Conservation (phyloP, 169 alveolate species). For the Plasmodium chabaudi region DNA sequence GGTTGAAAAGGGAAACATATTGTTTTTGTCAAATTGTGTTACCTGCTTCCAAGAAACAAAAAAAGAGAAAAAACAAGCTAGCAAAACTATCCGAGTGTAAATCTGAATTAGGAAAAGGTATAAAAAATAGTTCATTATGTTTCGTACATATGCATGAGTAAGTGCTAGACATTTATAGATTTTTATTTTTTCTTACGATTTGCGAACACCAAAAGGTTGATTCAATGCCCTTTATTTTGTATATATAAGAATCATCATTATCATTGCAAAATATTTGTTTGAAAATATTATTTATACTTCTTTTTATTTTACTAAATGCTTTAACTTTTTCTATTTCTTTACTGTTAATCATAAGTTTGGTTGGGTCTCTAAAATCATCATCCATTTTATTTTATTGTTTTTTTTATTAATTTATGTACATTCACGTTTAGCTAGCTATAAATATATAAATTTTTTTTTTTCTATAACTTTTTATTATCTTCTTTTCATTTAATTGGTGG, state of each 20-base stretch:
- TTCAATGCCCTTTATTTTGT: slow-evolving; percentile 17
- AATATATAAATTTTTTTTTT: background rate
- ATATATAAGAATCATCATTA: slow-evolving; percentile 8
- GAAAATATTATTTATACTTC: slow-evolving; percentile 11
- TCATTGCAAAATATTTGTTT: background rate
- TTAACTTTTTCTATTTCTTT: slow-evolving; percentile 31
- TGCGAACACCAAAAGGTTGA: slow-evolving; percentile 54
- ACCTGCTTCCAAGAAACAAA: slow-evolving; percentile 65
- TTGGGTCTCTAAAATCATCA: background rate
- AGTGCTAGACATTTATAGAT: too few relatives aligned
- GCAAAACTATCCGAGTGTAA: slow-evolving; percentile 27
- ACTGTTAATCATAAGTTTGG: slow-evolving; percentile 28
- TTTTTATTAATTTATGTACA: background rate
- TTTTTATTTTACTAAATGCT: slow-evolving; percentile 3
- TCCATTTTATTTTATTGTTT: background rate
- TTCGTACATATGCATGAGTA: too few relatives aligned
- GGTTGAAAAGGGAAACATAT: background rate
- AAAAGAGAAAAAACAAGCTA: slow-evolving; percentile 38
- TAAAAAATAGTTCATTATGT: background rate
- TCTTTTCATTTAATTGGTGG: background rate
- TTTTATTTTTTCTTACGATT: slow-evolving; percentile 7
- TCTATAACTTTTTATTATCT: background rate
- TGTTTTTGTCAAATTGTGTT: background rate
- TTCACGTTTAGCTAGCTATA: too few relatives aligned
- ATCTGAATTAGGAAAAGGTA: background rate